Evolutionary conservation across 108 stramenopile species (phyloP), one percentile per base, ranked within the genome.

Genomic region (Licmophora abbreviata): DNA sequence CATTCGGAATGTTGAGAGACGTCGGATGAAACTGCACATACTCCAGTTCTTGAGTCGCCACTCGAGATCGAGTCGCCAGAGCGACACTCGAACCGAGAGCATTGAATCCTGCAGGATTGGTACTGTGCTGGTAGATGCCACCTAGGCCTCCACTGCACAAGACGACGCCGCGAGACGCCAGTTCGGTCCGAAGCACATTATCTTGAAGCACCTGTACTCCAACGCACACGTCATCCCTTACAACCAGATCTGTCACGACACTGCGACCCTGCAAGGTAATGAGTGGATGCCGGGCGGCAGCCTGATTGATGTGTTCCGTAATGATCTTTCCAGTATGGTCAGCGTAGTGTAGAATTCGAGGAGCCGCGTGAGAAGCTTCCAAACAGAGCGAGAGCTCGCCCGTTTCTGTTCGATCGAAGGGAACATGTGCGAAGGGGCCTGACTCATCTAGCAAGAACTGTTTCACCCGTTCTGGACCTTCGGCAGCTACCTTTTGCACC

Each of bases 1-100:
- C 85, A 38, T 83, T 77, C 24, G 90, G 90, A 20, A 93, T 53
- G 67, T 63, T 76, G 21, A 96, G 58, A 0, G 95, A 77, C 0
- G 95, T 96, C 30, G 95, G 95, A 58, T 96, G 95, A 58, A 96
- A 96, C 66, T 96, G 95, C 0, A 96, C 93, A 59, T 93, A 96
- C 56, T 96, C 93, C 81, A 94, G 69, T 44, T 93, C 90, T 10
- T 79, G 70, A 0, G 74, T 72, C 9, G 45, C 58, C 3, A 85
- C 86, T 14, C 74, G 74, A 2, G 67, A 73, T 31, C 90, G 61
- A 17, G 54, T 63, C 2, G 91, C 95, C 52, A 94, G 43, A 4
- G 78, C 93, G 6, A 88, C 82, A 41, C 85, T 84, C 3, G 85
- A 88, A 18, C 95, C 95, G 26, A 92, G 56, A 0, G 95, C 92